Percentiles rank a stretch among this genome's conserved stretches.
Conservation (phyloP, 1,139 yeast species). For the Candida albicans region DNA sequence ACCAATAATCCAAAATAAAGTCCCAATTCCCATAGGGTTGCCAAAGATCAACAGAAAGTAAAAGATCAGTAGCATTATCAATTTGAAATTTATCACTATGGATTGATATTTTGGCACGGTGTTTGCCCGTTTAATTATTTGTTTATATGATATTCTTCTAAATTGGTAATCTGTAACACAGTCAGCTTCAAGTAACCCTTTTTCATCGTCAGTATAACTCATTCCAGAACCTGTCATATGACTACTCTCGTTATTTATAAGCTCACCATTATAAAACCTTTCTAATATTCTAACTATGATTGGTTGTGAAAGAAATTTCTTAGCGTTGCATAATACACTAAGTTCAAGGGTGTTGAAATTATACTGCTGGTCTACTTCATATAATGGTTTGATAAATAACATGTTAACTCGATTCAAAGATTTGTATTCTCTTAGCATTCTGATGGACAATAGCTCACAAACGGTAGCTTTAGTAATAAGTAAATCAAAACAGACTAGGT, state of each 20-base stretch:
- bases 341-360: conserved; percentile 53
- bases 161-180: conserved; percentile 39
- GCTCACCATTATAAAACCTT: conserved; percentile 55
- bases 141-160: conserved; percentile 30
- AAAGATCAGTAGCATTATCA: conserved; percentile 31
- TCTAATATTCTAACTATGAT: conserved; percentile 50
- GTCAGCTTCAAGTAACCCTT: conserved; percentile 22
- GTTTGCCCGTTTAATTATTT: conserved; percentile 32
- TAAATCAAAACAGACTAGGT: conserved; percentile 50
- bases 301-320: conserved; percentile 57
- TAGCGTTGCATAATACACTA: conserved; percentile 55
- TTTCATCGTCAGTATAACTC: conserved; percentile 25
- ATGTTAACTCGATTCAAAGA: conserved; percentile 45
- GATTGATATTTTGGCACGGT: conserved; percentile 47
- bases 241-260: conserved; percentile 23
- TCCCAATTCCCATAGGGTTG: conserved; percentile 25
- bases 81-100: conserved; percentile 39
- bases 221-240: no score
- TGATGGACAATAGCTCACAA: conserved; percentile 56
- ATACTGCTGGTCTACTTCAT: conserved; percentile 13
- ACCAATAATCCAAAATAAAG: conserved; percentile 34
- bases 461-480: conserved; percentile 52
- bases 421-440: conserved; percentile 52
- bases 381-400: conserved; percentile 46
- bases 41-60: conserved; percentile 34